These are phyloP conservation scores for Nothopassalora personata DNA, from an alignment of 2,329 filamentous ascomycete species.

Conservation along the genomic window DNA sequence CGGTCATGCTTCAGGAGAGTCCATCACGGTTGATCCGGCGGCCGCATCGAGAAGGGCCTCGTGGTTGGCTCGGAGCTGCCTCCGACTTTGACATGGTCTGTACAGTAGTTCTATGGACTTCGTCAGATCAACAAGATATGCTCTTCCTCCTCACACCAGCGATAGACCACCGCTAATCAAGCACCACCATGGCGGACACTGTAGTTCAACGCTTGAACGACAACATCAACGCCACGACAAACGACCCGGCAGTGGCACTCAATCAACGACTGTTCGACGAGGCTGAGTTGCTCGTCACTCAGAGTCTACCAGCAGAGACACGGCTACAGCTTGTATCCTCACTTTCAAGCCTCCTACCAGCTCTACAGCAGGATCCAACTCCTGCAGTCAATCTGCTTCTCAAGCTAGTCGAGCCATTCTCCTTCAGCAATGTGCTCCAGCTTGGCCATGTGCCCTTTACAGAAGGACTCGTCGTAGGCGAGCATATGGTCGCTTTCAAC, in stretches of 20 bases:
- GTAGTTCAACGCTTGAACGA: slow-evolving; percentile 12
- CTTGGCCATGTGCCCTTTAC: slow-evolving; percentile 41
- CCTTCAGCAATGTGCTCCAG: slow-evolving; percentile 45
- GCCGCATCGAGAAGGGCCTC: neutral
- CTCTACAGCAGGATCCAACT: slow-evolving; percentile 54
- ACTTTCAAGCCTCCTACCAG: slow-evolving; percentile 48
- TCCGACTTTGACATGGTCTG: neutral
- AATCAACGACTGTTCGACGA: slow-evolving; percentile 48
- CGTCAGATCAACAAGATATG: neutral
- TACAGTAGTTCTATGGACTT: too few species aligned
- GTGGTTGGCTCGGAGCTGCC: neutral
- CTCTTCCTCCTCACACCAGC: neutral
- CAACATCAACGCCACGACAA: slow-evolving; percentile 15
- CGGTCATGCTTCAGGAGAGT: neutral
- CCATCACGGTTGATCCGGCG: neutral
- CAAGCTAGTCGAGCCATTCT: slow-evolving; percentile 46
- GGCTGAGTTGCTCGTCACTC: slow-evolving; percentile 42
- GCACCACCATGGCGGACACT: slow-evolving; percentile 11
- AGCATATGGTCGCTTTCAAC: slow-evolving; percentile 47
- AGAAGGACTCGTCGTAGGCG: slow-evolving; percentile 48
- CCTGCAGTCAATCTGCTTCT: slow-evolving; percentile 50
- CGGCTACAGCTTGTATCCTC: slow-evolving; percentile 39
- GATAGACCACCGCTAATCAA: neutral
- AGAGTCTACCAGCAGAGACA: slow-evolving; percentile 36
- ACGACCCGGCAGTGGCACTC: slow-evolving; percentile 29